Percentiles rank a stretch among this genome's conserved stretches.
These are phyloP conservation scores for Podila verticillata DNA, from an alignment of 192 early-diverging fungal species.

Conservation along the genomic window DNA sequence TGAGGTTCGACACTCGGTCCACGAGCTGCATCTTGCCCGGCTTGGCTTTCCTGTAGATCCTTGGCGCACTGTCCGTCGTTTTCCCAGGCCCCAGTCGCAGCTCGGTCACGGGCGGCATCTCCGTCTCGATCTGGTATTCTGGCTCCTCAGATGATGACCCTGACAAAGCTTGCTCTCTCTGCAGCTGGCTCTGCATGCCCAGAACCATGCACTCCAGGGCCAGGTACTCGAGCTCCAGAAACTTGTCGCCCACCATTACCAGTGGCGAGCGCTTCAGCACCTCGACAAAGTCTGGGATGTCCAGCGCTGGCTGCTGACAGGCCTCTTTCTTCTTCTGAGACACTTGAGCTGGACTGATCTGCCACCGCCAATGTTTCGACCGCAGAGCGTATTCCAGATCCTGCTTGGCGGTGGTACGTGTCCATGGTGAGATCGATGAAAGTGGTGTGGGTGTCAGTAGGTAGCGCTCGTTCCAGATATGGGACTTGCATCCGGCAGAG, in stretches of 20 bases:
- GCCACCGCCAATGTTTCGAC: slow-evolving; percentile 11
- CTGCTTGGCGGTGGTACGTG: background rate
- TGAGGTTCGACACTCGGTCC: slow-evolving; percentile 29
- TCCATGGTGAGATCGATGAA: background rate
- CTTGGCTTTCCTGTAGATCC: slow-evolving; percentile 44
- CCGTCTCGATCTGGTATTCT: slow-evolving; percentile 36
- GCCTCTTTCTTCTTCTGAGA: background rate
- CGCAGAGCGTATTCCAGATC: slow-evolving; percentile 22
- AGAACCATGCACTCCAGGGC: slow-evolving; percentile 34
- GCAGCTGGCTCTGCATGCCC: slow-evolving; percentile 25
- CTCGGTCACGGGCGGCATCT: slow-evolving; percentile 20
- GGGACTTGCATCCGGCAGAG: slow-evolving; percentile 22
- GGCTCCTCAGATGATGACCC: background rate
- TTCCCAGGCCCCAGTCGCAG: slow-evolving; percentile 18
- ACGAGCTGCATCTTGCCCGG: slow-evolving; percentile 42
- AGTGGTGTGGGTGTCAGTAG: slow-evolving; percentile 19
- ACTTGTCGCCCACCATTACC: slow-evolving; percentile 47
- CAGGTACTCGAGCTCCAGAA: slow-evolving; percentile 40
- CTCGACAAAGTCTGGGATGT: slow-evolving; percentile 30
- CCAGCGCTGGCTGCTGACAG: slow-evolving; percentile 30
- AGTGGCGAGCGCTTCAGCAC: slow-evolving; percentile 40
- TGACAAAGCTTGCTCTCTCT: background rate
- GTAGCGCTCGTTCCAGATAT: slow-evolving; percentile 49
- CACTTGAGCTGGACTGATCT: background rate
- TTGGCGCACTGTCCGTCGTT: background rate